Conservation (phyloP, 2,329 filamentous ascomycete species). For the Clonostachys rhizophaga region DNA sequence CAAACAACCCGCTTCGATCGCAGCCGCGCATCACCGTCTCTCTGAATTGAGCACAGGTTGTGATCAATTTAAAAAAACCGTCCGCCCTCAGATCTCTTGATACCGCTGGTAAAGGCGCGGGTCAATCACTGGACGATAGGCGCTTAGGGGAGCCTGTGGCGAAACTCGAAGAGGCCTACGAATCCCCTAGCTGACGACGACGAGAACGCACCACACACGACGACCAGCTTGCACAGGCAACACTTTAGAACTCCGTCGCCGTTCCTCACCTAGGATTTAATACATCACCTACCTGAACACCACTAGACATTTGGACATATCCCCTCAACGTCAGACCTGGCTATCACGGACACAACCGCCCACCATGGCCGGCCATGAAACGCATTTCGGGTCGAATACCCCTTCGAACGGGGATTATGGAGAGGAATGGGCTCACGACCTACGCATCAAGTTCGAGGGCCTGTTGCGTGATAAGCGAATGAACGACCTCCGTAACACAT, state of each 20-base stretch:
- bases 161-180: conserved; percentile 8
- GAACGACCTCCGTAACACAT: conserved; percentile 59
- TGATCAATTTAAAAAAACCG: no score
- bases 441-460: conserved; percentile 82
- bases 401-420: conserved; percentile 42
- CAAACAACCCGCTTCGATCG: no score
- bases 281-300: neutral
- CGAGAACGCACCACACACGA: conserved; percentile 1
- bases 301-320: neutral
- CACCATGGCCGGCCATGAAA: conserved; percentile 31
- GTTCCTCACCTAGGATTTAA: neutral
- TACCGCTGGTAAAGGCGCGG: neutral
- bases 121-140: neutral
- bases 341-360: conserved; percentile 3
- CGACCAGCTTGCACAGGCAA: neutral
- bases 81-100: no score
- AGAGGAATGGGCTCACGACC: conserved; percentile 72
- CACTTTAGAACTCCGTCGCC: neutral
- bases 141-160: conserved; percentile 6
- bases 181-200: conserved; percentile 8
- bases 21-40: no score
- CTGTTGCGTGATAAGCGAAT: conserved; percentile 82
- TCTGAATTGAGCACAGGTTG: no score
- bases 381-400: conserved; percentile 20
- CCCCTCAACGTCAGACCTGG: neutral